Conservation (phyloP, 805 yeast genomes). For the Barnettozyma populi region DNA sequence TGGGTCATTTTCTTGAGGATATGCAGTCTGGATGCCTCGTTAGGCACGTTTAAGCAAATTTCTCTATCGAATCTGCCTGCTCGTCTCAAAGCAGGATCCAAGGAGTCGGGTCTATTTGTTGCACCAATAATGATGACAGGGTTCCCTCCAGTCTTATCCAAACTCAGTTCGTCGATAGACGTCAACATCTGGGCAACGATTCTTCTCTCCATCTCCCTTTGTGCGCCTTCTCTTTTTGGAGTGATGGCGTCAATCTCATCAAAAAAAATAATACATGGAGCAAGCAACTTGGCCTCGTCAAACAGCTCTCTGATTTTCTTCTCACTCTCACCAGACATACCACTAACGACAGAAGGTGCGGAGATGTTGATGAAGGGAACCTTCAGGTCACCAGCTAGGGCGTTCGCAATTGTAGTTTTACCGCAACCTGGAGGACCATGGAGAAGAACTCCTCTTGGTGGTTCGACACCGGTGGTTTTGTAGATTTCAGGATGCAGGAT, state of each 20-base stretch:
- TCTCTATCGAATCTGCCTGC: slow-evolving; percentile 97
- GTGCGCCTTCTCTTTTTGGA: slow-evolving; percentile 97
- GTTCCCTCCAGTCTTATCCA: slow-evolving; percentile 85
- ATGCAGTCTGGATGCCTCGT: slow-evolving; percentile 70
- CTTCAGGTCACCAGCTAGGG: slow-evolving; percentile 89
- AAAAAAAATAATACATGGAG: slow-evolving; percentile 89
- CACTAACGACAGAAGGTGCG: slow-evolving; percentile 95
- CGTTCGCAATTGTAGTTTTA: slow-evolving; percentile 93
- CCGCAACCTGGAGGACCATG: slow-evolving; percentile 99
- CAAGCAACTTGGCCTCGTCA: slow-evolving; percentile 83
- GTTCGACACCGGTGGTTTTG: slow-evolving; percentile 82
- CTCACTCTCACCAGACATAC: slow-evolving; percentile 99
- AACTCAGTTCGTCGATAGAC: slow-evolving; percentile 85
- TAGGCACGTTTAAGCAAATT: slow-evolving; percentile 91
- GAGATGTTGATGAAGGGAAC: slow-evolving; percentile 89
- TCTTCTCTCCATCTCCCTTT: slow-evolving; percentile 95
- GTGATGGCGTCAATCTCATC: slow-evolving; percentile 98
- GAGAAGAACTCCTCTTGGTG: slow-evolving; percentile 88
- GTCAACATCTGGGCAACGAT: slow-evolving; percentile 94
- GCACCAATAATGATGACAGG: slow-evolving; percentile 96
- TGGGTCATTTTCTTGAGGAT: slow-evolving; percentile 73
- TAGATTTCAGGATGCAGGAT: slow-evolving; percentile 92
- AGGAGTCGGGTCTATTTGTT: slow-evolving; percentile 91
- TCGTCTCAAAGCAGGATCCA: slow-evolving; percentile 90
- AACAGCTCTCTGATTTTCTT: slow-evolving; percentile 89